A percentile compares a stretch with the other conserved stretches of the same genome.
These are phyloP conservation scores for Bruguiera hainesii DNA, from an alignment of 441 rosid species.

Conservation along the genomic window DNA sequence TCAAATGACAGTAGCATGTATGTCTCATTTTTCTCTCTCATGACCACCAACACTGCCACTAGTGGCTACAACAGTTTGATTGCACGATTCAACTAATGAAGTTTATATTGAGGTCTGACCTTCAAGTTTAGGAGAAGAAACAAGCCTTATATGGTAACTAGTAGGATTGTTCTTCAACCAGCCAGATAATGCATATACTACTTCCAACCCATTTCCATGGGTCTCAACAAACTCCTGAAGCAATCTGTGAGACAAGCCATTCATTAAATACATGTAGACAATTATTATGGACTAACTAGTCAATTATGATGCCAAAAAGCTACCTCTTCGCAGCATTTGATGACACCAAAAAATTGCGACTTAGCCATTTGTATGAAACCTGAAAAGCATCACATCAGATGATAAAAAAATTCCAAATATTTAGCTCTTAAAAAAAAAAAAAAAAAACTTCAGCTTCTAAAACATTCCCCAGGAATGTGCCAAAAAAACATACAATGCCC, in stretches of 20 bases:
- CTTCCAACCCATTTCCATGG: slow-evolving; percentile 53
- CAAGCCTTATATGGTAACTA: slow-evolving; percentile 62
- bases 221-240: slow-evolving; percentile 67
- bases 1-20: too few species aligned
- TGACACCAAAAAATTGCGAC: slow-evolving; percentile 72
- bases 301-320: slow-evolving; percentile 9
- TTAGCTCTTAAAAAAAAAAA: background rate
- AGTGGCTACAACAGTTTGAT: background rate
- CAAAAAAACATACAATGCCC: too few species aligned
- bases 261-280: background rate
- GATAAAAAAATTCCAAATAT: slow-evolving; percentile 2
- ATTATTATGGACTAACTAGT: background rate
- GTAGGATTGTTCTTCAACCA: slow-evolving; percentile 66
- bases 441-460: background rate
- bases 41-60: background rate
- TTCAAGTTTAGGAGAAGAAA: slow-evolving; percentile 58
- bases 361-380: slow-evolving; percentile 97
- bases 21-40: background rate
- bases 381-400: slow-evolving; percentile 30
- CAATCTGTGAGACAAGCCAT: slow-evolving; percentile 44
- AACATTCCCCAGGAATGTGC: background rate
- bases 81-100: background rate
- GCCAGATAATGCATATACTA: slow-evolving; percentile 72
- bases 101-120: slow-evolving; percentile 37
- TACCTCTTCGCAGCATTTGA: slow-evolving; percentile 83